Base-by-base conservation (phyloP, 768 basidiomycete species). In the Pleurotus cornucopiae region DNA sequence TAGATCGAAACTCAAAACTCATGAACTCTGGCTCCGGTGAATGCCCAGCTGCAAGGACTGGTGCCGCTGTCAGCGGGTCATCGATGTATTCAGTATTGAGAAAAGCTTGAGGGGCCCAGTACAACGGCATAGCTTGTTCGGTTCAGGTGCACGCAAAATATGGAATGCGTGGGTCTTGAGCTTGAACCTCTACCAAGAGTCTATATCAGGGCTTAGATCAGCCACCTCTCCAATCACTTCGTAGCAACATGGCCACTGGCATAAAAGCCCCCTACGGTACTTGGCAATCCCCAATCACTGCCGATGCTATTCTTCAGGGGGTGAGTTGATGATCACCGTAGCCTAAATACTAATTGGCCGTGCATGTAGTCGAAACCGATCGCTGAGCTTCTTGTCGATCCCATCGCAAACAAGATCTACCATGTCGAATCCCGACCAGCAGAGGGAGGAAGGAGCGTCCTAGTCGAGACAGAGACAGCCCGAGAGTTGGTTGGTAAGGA, bases 211-310 rank as follows among this genome's bases (percentile, higher is more conserved):
- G 26, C 2, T 30, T 30, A 5, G 1, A 3, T 30, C 30, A 30
- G 30, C 9, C 26, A 9, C 9, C 26, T 25, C 23, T 25, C 23
- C 30, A 30, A 7, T 30, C 30, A 34, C 30, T 34, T 34, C 30
- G 2, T 34, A 12, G 30, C 30, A 44, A 44, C 5, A 44, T 21
- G n/a, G 41, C 41, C 12, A 47, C 13, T 16, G 18, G 13, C 46
- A 43, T 9, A 40, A 49, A 46, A 26, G 80, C 80, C 9, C 79
- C 82, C 0, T 86, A 74, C 62, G 85, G 84, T 16, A 78, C 76
- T 26, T 86, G 85, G 85, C 67, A 68, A 11, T 82, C 81, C 0
- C 73, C 79, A 2, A 75, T 86, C 54, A 75, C 75, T 1, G 68
- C 78, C 34, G 77, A 78, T 46, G 70, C 76, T 26, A 69, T 85